These are phyloP conservation scores for Rhodotorula toruloides DNA, from an alignment of 768 basidiomycete genomes.

Conservation along the genomic window DNA sequence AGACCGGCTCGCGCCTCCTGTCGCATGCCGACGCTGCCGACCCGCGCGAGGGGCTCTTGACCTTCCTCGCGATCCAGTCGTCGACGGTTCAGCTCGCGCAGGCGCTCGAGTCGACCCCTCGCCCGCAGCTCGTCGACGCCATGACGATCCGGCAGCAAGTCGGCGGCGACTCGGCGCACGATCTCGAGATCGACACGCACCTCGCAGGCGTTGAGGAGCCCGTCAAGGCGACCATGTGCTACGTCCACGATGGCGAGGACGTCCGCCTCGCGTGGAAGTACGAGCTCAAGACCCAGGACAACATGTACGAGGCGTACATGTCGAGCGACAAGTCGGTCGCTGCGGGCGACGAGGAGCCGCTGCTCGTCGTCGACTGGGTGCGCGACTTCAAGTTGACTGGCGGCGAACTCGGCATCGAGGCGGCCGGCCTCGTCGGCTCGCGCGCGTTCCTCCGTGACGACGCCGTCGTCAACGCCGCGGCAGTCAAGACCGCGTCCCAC, in stretches of 20 bases:
- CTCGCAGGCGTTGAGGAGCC: slow-evolving; percentile 55
- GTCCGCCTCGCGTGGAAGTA: slow-evolving; percentile 84
- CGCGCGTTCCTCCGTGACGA: background rate
- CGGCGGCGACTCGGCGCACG: background rate
- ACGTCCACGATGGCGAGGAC: slow-evolving; percentile 68
- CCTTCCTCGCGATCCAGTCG: slow-evolving; percentile 37
- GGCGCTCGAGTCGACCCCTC: slow-evolving; percentile 12
- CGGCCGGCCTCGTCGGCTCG: slow-evolving; percentile 1
- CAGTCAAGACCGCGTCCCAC: slow-evolving; percentile 31
- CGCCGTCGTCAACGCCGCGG: background rate
- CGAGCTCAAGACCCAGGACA: slow-evolving; percentile 74
- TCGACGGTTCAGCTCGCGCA: slow-evolving; percentile 3
- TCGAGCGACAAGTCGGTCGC: slow-evolving; percentile 65
- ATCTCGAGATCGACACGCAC: background rate
- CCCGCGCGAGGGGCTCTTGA: slow-evolving; percentile 37
- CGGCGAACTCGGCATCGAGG: slow-evolving; percentile 41
- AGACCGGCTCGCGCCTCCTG: slow-evolving; percentile 35
- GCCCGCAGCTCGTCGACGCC: slow-evolving; percentile 46
- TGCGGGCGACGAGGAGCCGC: slow-evolving; percentile 37
- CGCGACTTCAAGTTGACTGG: slow-evolving; percentile 57
- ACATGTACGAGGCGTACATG: slow-evolving; percentile 91
- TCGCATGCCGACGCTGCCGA: slow-evolving; percentile 13
- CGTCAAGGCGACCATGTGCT: slow-evolving; percentile 72
- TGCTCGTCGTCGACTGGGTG: slow-evolving; percentile 92
- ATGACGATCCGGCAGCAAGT: slow-evolving; percentile 47